Conservation (phyloP, 495 filamentous ascomycete species). For the Aspergillus cavernicola region DNA sequence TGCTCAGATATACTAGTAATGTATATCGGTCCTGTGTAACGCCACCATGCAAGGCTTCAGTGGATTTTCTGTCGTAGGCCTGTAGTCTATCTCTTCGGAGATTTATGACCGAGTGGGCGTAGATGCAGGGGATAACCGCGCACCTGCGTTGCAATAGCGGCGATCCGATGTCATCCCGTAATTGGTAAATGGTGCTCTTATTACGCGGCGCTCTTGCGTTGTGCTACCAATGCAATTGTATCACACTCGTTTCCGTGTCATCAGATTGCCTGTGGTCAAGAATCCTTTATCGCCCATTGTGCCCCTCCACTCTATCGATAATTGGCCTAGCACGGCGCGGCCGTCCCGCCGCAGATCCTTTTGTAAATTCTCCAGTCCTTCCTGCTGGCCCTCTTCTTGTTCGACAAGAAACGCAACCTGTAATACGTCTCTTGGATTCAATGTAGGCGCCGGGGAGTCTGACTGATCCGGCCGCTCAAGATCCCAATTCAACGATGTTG, state of each 20-base stretch:
- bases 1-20: too few species aligned
- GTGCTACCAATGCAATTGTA: background rate
- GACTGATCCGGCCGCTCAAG: slow-evolving; percentile 25
- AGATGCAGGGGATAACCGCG: background rate
- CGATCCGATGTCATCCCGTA: background rate
- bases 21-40: too few species aligned
- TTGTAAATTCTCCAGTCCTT: slow-evolving; percentile 41
- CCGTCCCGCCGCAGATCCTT: slow-evolving; percentile 56
- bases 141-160: background rate
- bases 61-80: too few species aligned
- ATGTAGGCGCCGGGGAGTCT: slow-evolving; percentile 49
- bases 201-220: slow-evolving; percentile 2
- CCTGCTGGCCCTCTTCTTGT: slow-evolving; percentile 52
- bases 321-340: slow-evolving; percentile 67
- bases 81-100: background rate
- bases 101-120: background rate
- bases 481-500: slow-evolving; percentile 59
- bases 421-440: slow-evolving; percentile 82
- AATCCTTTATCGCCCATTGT: slow-evolving; percentile 87
- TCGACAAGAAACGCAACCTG: slow-evolving; percentile 89
- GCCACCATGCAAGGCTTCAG: too few species aligned
- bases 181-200: background rate
- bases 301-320: slow-evolving; percentile 83
- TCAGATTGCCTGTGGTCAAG: slow-evolving; percentile 81
- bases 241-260: slow-evolving; percentile 52